Percentiles rank a stretch among this genome's conserved stretches.
These are phyloP conservation scores for Geotrichum citri-aurantii DNA, from an alignment of 1,139 yeast genomes.

Conservation along the genomic window DNA sequence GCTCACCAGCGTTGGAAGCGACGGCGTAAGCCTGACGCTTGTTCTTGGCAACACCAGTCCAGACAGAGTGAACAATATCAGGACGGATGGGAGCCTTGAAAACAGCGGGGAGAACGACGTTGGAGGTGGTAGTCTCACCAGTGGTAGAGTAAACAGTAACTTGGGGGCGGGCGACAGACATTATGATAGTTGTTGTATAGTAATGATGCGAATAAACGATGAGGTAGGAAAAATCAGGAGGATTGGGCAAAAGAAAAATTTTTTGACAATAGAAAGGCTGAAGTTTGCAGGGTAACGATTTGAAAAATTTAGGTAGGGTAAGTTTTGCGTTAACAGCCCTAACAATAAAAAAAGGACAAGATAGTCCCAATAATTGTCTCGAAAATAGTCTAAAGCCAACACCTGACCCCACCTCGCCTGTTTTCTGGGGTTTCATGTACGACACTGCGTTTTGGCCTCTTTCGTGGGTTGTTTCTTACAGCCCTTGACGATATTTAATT, in stretches of 20 bases:
- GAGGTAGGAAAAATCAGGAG: background rate
- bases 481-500: no score
- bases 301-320: background rate
- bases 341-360: background rate
- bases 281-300: background rate
- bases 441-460: background rate
- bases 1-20: slow-evolving; percentile 98
- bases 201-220: background rate
- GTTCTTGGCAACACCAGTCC: slow-evolving; percentile 98
- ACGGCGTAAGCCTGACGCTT: slow-evolving; percentile 99
- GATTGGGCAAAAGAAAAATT: background rate
- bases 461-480: background rate
- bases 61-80: slow-evolving; percentile 97
- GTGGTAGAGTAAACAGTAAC: slow-evolving; percentile 86
- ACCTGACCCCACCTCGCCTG: background rate
- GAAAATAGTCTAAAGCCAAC: background rate
- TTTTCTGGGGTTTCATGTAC: background rate
- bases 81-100: slow-evolving; percentile 99
- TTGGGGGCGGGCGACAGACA: slow-evolving; percentile 86
- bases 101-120: slow-evolving; percentile 95
- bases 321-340: background rate
- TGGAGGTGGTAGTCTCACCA: slow-evolving; percentile 81
- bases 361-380: background rate
- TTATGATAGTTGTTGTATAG: slow-evolving; percentile 29
- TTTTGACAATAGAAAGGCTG: background rate